phyloP scores from a whole-genome alignment of 73 alveolate species.

The Tetrahymena borealis region DNA sequence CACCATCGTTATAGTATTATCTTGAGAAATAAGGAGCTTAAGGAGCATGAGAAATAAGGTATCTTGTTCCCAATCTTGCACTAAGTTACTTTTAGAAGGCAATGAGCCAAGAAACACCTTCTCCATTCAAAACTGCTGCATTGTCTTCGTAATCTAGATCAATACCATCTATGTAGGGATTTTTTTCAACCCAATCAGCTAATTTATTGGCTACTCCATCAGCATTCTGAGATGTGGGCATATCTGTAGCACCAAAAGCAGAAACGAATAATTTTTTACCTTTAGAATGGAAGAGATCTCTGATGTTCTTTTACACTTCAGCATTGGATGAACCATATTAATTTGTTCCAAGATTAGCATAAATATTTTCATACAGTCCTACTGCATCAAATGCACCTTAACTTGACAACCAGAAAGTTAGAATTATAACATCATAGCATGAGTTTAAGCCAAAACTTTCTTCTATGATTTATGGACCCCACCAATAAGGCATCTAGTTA shows the following conservation, averaged over 20 bases:
- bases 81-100: not conserved
- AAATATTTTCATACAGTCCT: not conserved
- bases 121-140: not conserved
- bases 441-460: not conserved
- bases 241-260: not conserved
- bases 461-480: not conserved
- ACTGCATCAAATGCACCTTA: not conserved
- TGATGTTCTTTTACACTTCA: not conserved
- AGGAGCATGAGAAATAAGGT: not conserved
- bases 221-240: not conserved
- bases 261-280: not conserved
- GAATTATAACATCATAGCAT: not conserved
- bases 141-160: not conserved
- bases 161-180: not conserved
- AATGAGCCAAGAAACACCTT: not conserved
- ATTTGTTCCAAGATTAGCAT: not conserved
- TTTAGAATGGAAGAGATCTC: not conserved
- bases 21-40: not conserved
- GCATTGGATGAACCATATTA: not conserved
- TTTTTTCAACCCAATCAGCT: not conserved
- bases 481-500: not conserved
- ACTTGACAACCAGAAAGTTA: not conserved
- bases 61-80: not conserved
- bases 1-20: not conserved
- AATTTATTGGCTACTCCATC: not conserved